Evolutionary conservation across 345 rosid species (phyloP).

Genomic region (Eucalyptus cloeziana): DNA sequence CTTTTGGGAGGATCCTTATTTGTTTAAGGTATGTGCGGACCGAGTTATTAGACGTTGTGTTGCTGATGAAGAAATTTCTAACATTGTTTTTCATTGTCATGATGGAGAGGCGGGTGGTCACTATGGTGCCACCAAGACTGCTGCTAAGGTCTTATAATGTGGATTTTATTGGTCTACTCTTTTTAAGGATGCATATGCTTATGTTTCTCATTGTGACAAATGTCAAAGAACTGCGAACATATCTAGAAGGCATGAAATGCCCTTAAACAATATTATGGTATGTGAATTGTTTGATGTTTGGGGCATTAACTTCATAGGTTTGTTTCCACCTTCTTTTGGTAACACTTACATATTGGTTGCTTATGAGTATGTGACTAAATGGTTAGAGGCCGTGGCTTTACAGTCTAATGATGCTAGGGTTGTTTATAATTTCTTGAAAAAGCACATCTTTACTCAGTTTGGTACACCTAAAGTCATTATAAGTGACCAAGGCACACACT

Average conservation of each 20-base stretch:
- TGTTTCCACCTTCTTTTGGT: neutral
- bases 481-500: neutral
- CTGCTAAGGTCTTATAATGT: neutral
- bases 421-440: neutral
- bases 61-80: too few relatives aligned
- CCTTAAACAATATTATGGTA: neutral
- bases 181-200: neutral
- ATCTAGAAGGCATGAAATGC: neutral
- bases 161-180: neutral
- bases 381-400: neutral
- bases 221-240: neutral
- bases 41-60: too few relatives aligned
- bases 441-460: neutral
- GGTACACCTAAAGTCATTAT: neutral
- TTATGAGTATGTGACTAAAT: neutral
- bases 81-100: too few relatives aligned
- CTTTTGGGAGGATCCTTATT: too few relatives aligned
- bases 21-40: too few relatives aligned
- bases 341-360: neutral
- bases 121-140: neutral
- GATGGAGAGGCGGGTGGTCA: neutral
- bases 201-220: neutral
- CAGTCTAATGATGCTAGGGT: neutral
- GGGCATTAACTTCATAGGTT: neutral
- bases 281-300: neutral